Conservation (phyloP, 1,284 basidiomycete species). For the Wallemia mellicola region DNA sequence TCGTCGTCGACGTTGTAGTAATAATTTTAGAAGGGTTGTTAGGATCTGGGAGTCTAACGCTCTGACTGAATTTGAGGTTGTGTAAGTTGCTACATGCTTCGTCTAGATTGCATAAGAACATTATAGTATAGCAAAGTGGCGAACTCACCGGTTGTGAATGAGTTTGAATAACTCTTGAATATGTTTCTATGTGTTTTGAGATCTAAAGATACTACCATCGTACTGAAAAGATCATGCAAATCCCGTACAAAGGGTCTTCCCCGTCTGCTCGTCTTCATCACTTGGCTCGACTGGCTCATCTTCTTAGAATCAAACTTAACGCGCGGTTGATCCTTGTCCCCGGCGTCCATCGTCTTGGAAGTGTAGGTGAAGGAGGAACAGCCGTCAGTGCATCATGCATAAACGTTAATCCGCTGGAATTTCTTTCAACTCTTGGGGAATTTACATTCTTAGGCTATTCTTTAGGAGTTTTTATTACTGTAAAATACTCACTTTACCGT, state of each 20-base stretch:
- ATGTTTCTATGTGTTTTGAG: slow-evolving; percentile 73
- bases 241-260: slow-evolving; percentile 75
- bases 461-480: too few relatives aligned
- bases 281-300: slow-evolving; percentile 20
- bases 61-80: slow-evolving; percentile 94
- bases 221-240: slow-evolving; percentile 90
- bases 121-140: too few relatives aligned
- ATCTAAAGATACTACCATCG: slow-evolving; percentile 74
- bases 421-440: too few relatives aligned
- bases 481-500: too few relatives aligned
- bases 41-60: slow-evolving; percentile 87
- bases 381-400: too few relatives aligned
- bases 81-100: slow-evolving; percentile 81
- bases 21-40: slow-evolving; percentile 87
- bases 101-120: too few relatives aligned
- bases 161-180: slow-evolving; percentile 79
- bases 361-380: too few relatives aligned
- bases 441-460: too few relatives aligned
- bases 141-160: slow-evolving; percentile 61
- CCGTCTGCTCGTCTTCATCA: slow-evolving; percentile 90
- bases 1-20: slow-evolving; percentile 95
- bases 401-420: too few relatives aligned
- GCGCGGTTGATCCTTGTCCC: not conserved
- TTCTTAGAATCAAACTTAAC: not conserved
- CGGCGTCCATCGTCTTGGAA: not conserved